Percentiles rank a stretch among this genome's conserved stretches.
Conservation (phyloP, 2,329 filamentous ascomycete genomes). For the Claviceps sp. region DNA sequence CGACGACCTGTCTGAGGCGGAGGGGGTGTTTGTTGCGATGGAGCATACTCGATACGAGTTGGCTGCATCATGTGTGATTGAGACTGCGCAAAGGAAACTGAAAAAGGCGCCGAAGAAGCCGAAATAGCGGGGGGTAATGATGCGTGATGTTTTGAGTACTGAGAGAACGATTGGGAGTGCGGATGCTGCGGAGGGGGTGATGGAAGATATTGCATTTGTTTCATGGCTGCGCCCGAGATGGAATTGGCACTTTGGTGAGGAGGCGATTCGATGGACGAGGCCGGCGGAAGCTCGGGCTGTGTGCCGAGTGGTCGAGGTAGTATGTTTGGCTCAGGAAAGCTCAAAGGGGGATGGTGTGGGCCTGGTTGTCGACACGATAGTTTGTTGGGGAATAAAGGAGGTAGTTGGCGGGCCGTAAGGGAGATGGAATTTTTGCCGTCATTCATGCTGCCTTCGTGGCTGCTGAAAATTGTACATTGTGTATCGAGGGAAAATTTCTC, state of each 20-base stretch:
- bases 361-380: not conserved
- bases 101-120: constrained; percentile 10
- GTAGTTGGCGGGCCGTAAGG: constrained; percentile 10
- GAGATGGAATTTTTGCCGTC: constrained; percentile 28
- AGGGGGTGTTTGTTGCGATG: constrained; percentile 7
- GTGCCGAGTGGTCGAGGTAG: constrained; percentile 11
- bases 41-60: constrained; percentile 5
- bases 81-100: constrained; percentile 8
- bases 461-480: constrained; percentile 21
- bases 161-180: constrained; percentile 2
- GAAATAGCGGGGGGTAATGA: constrained; percentile 9
- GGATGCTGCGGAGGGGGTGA: constrained; percentile 5
- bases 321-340: constrained; percentile 8
- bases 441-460: constrained; percentile 34
- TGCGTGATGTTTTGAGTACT: constrained; percentile 8
- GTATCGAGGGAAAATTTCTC: constrained; percentile 33
- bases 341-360: constrained; percentile 2
- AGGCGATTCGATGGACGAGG: constrained; percentile 7
- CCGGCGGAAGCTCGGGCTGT: constrained; percentile 11
- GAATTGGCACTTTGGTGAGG: constrained; percentile 3
- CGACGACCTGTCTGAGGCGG: constrained; percentile 8
- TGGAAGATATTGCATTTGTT: constrained; percentile 1
- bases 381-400: constrained; percentile 4
- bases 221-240: not conserved
- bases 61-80: constrained; percentile 5